Base-by-base conservation (phyloP, 1,284 basidiomycete genomes). In the Puccinia brachypodii region DNA sequence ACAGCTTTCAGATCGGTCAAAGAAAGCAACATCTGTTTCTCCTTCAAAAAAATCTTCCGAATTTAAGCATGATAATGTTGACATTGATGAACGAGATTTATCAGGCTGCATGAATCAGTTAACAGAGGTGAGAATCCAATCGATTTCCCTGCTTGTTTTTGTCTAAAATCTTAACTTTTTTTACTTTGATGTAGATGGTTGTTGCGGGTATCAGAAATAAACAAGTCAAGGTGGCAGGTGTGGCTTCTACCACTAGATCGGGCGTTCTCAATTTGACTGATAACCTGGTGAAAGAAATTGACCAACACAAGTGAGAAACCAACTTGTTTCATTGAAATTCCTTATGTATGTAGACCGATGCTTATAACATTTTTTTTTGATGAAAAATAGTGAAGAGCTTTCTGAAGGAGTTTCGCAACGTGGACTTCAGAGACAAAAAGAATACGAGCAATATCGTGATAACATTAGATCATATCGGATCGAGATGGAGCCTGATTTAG, bases 21-120 rank as follows among this genome's bases (percentile, higher is more conserved):
- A 42, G 11, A 53, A 33, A 31, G 25, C 44, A 44, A 36, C 44
- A 28, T 8, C 25, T 53, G 28, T 2, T 14, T 53, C 31, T 1
- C 69, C 31, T 31, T 50, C 44, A 33, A 50, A 44, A 33, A 50
- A 44, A 19, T 14, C 1, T 53, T 72, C 69, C 22, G 47, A 38
- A 22, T 33, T 31, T 4, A n/a, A 22, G 22, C 22, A 53, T 28
- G 69, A 53, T 22, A 36, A 33, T 8, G 28, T 53, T 3, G 25
- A 47, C 2, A 19, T 0, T 11, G 19, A 33, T 19, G 72, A 74
- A 42, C 11, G 11, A 74, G 50, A 40, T 42, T 8, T 56, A 8
- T 56, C 72, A 58, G 58, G 33, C 33, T 58, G 36, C n/a, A 74
- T 74, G 72, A 58, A 74, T 56, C 47, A 74, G 33, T 60, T 74